Evolutionary conservation across 2,329 filamentous ascomycete genomes (phyloP).

Genomic region (Diaporthe helianthi): DNA sequence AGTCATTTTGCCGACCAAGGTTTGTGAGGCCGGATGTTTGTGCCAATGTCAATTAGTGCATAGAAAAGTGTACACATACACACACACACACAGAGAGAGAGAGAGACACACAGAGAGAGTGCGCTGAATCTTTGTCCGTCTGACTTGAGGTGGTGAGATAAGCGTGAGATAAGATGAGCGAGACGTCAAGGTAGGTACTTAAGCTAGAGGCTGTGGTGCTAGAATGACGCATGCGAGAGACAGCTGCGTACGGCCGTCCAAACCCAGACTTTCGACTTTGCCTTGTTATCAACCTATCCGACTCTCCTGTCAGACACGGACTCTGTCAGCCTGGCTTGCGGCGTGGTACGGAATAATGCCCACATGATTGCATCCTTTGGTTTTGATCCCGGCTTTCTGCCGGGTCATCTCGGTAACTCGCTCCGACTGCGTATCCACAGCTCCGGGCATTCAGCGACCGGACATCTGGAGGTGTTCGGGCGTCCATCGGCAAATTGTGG

Average conservation of each 20-base stretch:
- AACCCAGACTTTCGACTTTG: not conserved
- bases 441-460: conserved; percentile 18
- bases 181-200: not conserved
- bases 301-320: not conserved
- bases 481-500: conserved; percentile 19
- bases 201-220: not conserved
- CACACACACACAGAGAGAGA: too few relatives aligned
- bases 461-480: conserved; percentile 14
- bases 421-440: conserved; percentile 12
- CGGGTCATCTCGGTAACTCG: conserved; percentile 16
- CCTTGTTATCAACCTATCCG: not conserved
- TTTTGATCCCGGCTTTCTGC: not conserved
- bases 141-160: not conserved
- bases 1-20: conserved; percentile 20
- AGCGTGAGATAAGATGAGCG: conserved; percentile 24
- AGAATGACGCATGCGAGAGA: conserved; percentile 18
- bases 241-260: not conserved
- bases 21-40: not conserved
- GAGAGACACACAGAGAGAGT: not conserved
- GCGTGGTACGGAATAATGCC: not conserved
- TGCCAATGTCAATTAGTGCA: not conserved
- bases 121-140: not conserved
- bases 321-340: not conserved
- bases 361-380: not conserved
- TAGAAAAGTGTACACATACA: not conserved